phyloP scores from a whole-genome alignment of 2,329 filamentous ascomycete genomes.

The Daldinia sp. region DNA sequence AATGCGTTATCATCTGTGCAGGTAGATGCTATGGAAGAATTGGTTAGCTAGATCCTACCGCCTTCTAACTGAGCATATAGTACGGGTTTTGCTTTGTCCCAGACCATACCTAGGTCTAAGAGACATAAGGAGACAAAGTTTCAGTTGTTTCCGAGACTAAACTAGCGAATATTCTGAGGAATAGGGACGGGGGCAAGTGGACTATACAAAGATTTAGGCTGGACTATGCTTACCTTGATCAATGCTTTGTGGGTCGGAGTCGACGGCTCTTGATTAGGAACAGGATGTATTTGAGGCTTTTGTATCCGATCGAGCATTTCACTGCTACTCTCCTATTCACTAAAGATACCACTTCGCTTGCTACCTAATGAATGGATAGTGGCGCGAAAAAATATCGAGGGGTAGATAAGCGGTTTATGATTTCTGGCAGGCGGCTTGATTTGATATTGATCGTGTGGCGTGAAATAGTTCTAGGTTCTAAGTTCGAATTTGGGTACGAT shows the following conservation, averaged over 20 bases:
- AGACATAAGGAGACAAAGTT: conserved; percentile 23
- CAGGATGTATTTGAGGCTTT: conserved; percentile 36
- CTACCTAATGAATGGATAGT: background rate
- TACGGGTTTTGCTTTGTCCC: conserved; percentile 33
- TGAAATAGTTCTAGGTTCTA: background rate
- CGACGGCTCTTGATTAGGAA: conserved; percentile 23
- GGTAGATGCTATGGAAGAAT: conserved; percentile 31
- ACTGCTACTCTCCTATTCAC: conserved; percentile 11
- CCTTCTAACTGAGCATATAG: conserved; percentile 15
- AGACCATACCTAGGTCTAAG: background rate
- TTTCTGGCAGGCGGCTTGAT: conserved; percentile 5
- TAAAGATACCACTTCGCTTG: conserved; percentile 7
- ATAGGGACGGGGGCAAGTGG: conserved; percentile 20
- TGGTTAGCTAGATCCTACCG: conserved; percentile 34
- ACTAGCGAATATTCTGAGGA: background rate
- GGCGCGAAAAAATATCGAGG: background rate
- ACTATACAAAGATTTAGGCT: background rate
- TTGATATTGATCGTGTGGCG: background rate
- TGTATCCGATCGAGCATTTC: conserved; percentile 48
- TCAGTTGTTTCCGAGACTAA: background rate
- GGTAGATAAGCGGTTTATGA: background rate
- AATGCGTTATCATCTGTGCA: conserved; percentile 34
- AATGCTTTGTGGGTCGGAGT: conserved; percentile 28
- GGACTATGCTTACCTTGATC: conserved; percentile 42
- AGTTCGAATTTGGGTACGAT: background rate